A percentile compares a stretch with the other conserved stretches of the same genome.
Conservation (phyloP, 331 rosid species). For the Quercus phellos region DNA sequence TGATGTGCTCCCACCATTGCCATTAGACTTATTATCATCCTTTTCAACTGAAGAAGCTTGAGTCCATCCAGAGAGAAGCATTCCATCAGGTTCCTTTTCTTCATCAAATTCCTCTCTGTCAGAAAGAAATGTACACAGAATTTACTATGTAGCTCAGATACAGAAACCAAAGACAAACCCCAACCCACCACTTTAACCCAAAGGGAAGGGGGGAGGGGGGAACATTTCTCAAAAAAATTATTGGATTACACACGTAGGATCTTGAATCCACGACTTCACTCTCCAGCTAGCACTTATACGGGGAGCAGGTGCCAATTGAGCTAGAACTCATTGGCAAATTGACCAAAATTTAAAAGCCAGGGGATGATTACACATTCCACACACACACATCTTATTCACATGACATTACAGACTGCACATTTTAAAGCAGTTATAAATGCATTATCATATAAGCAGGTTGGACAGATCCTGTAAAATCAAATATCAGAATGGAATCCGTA, state of each 20-base stretch:
- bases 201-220: no score
- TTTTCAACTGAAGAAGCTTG: slow-evolving; percentile 49
- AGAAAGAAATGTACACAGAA: slow-evolving; percentile 25
- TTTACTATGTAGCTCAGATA: not conserved
- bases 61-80: slow-evolving; percentile 90
- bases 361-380: not conserved
- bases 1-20: slow-evolving; percentile 58
- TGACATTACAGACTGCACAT: no score
- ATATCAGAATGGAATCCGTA: no score
- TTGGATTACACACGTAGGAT: no score
- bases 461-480: no score
- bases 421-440: no score
- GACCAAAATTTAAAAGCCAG: not conserved
- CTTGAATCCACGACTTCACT: no score
- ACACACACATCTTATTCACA: not conserved
- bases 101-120: slow-evolving; percentile 74
- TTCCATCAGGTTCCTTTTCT: slow-evolving; percentile 96
- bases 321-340: not conserved
- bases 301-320: no score
- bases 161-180: not conserved
- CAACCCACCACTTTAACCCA: not conserved
- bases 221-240: no score
- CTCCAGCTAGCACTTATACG: no score
- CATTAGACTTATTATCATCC: slow-evolving; percentile 42
- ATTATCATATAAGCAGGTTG: no score